Percentiles rank a stretch among this genome's conserved stretches.
phyloP scores from a whole-genome alignment of 106 monocot genomes.

The Phalaenopsis equestris region DNA sequence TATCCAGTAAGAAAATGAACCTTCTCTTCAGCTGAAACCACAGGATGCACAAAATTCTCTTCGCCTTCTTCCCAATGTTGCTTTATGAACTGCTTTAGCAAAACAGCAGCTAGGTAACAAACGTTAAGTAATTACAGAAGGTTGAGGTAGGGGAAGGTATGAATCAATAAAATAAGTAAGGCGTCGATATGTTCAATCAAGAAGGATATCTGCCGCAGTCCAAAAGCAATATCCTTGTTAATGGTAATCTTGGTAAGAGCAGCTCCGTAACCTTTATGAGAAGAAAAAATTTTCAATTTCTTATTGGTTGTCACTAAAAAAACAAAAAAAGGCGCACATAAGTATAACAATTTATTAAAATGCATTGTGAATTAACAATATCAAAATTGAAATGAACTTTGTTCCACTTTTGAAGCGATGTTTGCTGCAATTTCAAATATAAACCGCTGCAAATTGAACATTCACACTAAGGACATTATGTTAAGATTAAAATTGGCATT shows the following conservation, averaged over 20 bases:
- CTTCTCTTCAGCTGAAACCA: constrained; percentile 78
- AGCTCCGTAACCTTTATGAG: constrained; percentile 61
- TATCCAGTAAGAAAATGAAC: constrained; percentile 11
- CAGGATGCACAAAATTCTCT: constrained; percentile 70
- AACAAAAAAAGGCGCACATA: not conserved
- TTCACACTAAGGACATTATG: not conserved
- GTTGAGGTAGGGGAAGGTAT: not conserved
- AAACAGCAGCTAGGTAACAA: constrained; percentile 76
- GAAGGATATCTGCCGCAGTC: constrained; percentile 96
- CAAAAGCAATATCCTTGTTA: constrained; percentile 73
- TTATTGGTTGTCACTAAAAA: not conserved
- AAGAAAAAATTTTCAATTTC: not conserved
- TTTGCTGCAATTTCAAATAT: not conserved
- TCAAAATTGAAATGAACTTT: not conserved
- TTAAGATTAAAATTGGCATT: not conserved
- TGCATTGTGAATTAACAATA: not conserved
- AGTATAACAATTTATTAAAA: too few species aligned
- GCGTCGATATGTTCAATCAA: not conserved
- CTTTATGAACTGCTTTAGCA: constrained; percentile 92
- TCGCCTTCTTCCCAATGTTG: constrained; percentile 97
- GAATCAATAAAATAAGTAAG: not conserved
- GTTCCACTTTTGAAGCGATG: not conserved
- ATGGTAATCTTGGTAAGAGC: constrained; percentile 67
- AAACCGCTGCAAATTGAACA: not conserved
- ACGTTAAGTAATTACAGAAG: constrained; percentile 33